Conservation (phyloP, 2,329 filamentous ascomycete genomes). For the Dactylella cylindrospora region DNA sequence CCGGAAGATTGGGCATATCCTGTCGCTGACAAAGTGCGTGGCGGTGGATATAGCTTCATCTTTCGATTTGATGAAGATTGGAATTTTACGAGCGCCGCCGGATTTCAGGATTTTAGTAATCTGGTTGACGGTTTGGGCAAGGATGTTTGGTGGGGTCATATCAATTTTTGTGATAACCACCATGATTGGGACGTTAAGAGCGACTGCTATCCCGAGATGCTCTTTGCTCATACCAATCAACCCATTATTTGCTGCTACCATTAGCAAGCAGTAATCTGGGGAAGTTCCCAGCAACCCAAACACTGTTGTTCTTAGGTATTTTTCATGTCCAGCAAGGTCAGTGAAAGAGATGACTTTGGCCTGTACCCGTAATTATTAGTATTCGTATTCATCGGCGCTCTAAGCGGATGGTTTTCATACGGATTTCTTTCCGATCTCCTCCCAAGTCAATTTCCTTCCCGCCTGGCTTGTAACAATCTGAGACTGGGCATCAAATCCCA, state of each 20-base stretch:
- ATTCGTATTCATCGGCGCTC: neutral
- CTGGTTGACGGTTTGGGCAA: conserved; percentile 89
- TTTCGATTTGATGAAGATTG: conserved; percentile 87
- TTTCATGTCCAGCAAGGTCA: conserved; percentile 91
- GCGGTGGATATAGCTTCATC: conserved; percentile 91
- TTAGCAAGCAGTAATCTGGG: conserved; percentile 94
- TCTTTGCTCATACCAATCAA: conserved; percentile 98
- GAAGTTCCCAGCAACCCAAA: conserved; percentile 92
- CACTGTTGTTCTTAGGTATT: conserved; percentile 91
- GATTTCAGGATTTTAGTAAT: conserved; percentile 91
- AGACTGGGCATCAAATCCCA: conserved; percentile 89
- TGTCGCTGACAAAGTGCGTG: conserved; percentile 89
- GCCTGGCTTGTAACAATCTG: conserved; percentile 78
- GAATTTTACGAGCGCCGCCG: conserved; percentile 89
- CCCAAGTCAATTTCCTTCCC: conserved; percentile 88
- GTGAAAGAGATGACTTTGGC: conserved; percentile 96
- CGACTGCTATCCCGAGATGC: conserved; percentile 89
- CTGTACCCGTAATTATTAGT: conserved; percentile 49
- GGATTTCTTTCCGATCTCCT: conserved; percentile 92
- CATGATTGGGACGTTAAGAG: conserved; percentile 96
- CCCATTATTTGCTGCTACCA: conserved; percentile 98
- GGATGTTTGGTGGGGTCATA: conserved; percentile 92
- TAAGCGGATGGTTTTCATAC: conserved; percentile 50
- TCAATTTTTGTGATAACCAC: conserved; percentile 98
- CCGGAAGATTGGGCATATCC: conserved; percentile 96